A percentile compares a stretch with the other conserved stretches of the same genome.
Conservation (phyloP, 1,284 basidiomycete species). For the Cerioporus squamosus region DNA sequence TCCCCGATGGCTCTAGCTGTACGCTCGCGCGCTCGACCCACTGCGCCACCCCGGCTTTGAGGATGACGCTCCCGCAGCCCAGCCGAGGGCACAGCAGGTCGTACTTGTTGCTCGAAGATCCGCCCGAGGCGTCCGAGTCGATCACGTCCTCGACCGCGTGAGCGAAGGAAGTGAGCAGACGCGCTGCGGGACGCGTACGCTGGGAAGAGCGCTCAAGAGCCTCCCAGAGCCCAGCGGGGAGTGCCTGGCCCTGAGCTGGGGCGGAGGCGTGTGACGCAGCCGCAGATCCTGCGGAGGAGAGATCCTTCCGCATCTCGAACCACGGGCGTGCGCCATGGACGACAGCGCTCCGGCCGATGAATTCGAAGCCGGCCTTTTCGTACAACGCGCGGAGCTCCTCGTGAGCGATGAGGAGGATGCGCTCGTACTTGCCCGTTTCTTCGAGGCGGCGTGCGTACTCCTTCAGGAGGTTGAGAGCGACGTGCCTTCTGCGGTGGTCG, state of each 20-base stretch:
- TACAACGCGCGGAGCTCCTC: slow-evolving; percentile 63
- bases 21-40: slow-evolving; percentile 62
- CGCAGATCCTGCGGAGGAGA: slow-evolving; percentile 10
- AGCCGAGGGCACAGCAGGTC: slow-evolving; percentile 79
- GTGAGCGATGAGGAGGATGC: slow-evolving; percentile 64
- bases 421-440: slow-evolving; percentile 42
- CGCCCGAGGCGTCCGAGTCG: slow-evolving; percentile 19
- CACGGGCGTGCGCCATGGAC: slow-evolving; percentile 64
- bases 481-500: slow-evolving; percentile 47
- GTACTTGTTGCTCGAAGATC: slow-evolving; percentile 51
- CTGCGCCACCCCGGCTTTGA: slow-evolving; percentile 66
- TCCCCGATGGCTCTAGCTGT: slow-evolving; percentile 54
- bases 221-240: slow-evolving; percentile 56
- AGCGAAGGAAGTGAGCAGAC: slow-evolving; percentile 48
- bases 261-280: not conserved
- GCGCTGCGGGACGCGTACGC: slow-evolving; percentile 37
- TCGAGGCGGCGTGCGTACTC: slow-evolving; percentile 56
- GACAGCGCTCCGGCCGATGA: slow-evolving; percentile 59
- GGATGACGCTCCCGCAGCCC: slow-evolving; percentile 81
- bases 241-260: slow-evolving; percentile 10
- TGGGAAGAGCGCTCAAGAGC: slow-evolving; percentile 50
- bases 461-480: slow-evolving; percentile 56
- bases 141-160: slow-evolving; percentile 51
- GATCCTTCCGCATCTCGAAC: slow-evolving; percentile 61
- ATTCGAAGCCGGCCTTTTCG: slow-evolving; percentile 62